These are phyloP conservation scores for Pistacia vera DNA, from an alignment of 345 rosid genomes.

Conservation along the genomic window DNA sequence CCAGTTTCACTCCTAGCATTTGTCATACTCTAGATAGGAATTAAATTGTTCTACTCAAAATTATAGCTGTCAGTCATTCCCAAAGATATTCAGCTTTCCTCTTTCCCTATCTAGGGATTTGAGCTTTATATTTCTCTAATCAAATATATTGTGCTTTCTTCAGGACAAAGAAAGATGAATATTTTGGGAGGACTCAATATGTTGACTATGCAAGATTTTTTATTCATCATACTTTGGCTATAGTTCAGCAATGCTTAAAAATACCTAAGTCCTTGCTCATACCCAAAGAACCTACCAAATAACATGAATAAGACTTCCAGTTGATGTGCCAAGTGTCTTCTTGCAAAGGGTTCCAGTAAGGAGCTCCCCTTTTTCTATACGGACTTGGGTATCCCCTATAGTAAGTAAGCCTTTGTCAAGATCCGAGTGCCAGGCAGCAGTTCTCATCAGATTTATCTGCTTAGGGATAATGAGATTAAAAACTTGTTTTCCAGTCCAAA, in stretches of 20 bases:
- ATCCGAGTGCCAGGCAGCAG: conserved; percentile 92
- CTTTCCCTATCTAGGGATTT: too few relatives aligned
- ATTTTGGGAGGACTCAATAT: not conserved
- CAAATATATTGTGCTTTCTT: not conserved
- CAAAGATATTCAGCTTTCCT: not conserved
- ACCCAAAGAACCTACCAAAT: conserved; percentile 63
- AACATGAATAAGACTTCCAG: conserved; percentile 96
- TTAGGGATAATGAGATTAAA: conserved; percentile 97
- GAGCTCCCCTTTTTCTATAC: conserved; percentile 93
- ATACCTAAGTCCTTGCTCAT: not conserved
- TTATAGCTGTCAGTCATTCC: not conserved
- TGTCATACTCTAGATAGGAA: not conserved
- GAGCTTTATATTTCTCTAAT: too few relatives aligned
- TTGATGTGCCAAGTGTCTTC: conserved; percentile 87
- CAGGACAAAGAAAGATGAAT: not conserved
- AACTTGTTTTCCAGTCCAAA: conserved; percentile 99
- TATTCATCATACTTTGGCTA: not conserved
- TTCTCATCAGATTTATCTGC: conserved; percentile 89
- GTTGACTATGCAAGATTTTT: not conserved
- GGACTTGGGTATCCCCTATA: conserved; percentile 89
- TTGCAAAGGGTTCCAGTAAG: conserved; percentile 96
- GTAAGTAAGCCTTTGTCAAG: conserved; percentile 77
- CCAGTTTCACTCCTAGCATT: not conserved
- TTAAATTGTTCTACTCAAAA: not conserved
- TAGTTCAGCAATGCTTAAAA: not conserved